Percentiles rank a stretch among this genome's conserved stretches.
Evolutionary conservation across 345 rosid genomes (phyloP).

Genomic region (Cardamine resedifolia): DNA sequence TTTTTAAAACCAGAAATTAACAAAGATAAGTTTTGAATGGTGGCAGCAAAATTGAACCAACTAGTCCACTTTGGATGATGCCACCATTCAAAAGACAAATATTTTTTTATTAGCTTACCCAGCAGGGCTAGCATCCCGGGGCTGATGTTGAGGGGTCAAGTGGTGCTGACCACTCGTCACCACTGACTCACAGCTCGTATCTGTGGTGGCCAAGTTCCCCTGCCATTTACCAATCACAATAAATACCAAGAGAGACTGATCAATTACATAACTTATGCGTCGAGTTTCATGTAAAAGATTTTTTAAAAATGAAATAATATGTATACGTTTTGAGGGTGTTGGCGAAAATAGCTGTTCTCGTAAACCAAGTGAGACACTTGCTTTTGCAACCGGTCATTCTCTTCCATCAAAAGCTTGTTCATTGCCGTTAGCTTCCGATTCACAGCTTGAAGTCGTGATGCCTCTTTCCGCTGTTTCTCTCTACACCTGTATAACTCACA

Average conservation of each 20-base stretch:
- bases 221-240: constrained; percentile 23
- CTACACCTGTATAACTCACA: constrained; percentile 68
- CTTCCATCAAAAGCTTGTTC: constrained; percentile 99
- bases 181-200: constrained; percentile 94
- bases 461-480: constrained; percentile 97
- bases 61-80: not conserved
- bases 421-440: constrained; percentile 91
- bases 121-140: constrained; percentile 98
- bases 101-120: constrained; percentile 55
- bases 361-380: constrained; percentile 97
- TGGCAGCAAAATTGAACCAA: not conserved
- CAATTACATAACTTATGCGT: constrained; percentile 3
- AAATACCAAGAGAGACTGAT: not conserved
- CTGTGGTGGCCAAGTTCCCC: constrained; percentile 66
- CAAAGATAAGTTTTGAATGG: not conserved
- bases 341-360: constrained; percentile 89
- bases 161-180: constrained; percentile 92
- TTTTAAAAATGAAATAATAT: constrained; percentile 21
- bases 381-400: constrained; percentile 96
- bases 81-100: not conserved
- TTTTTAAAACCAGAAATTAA: not conserved
- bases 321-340: constrained; percentile 73
- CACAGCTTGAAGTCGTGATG: constrained; percentile 92
- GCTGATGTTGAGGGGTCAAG: constrained; percentile 72
- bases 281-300: constrained; percentile 10